A percentile compares a stretch with the other conserved stretches of the same genome.
Evolutionary conservation across 208 protist species (phyloP).

Genomic region (Leishmania guyanensis): DNA sequence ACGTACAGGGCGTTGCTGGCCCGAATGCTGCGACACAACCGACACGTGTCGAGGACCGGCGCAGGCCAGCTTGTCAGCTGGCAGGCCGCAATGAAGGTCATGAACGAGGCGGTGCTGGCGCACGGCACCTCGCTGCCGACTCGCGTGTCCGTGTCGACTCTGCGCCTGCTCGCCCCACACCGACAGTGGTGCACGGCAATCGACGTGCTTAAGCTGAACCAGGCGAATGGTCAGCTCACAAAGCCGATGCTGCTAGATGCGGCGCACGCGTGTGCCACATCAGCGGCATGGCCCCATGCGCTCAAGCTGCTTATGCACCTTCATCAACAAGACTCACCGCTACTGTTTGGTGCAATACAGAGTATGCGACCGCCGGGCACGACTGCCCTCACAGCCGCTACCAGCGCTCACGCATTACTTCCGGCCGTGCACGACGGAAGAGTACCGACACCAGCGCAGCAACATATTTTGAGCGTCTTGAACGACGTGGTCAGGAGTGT

Average conservation of each 20-base stretch:
- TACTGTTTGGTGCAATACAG: conserved; percentile 65
- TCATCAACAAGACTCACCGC: conserved; percentile 58
- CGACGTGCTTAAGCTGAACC: conserved; percentile 53
- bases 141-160: conserved; percentile 58
- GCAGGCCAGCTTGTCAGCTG: conserved; percentile 53
- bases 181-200: conserved; percentile 62
- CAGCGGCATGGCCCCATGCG: conserved; percentile 49
- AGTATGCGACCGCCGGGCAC: conserved; percentile 65
- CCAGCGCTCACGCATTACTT: conserved; percentile 40
- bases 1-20: conserved; percentile 76
- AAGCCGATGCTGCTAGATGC: conserved; percentile 79
- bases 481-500: conserved; percentile 62
- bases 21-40: conserved; percentile 85
- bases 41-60: conserved; percentile 38
- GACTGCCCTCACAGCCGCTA: conserved; percentile 32
- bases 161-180: conserved; percentile 76
- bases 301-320: conserved; percentile 60
- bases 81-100: conserved; percentile 61
- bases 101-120: conserved; percentile 62
- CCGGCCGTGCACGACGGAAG: neutral
- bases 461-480: conserved; percentile 56
- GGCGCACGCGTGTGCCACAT: conserved; percentile 62
- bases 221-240: conserved; percentile 72
- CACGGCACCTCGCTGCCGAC: conserved; percentile 68
- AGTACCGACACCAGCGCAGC: conserved; percentile 49